Base-by-base conservation (phyloP, 2,329 filamentous ascomycete species). In the Verticillium longisporum region DNA sequence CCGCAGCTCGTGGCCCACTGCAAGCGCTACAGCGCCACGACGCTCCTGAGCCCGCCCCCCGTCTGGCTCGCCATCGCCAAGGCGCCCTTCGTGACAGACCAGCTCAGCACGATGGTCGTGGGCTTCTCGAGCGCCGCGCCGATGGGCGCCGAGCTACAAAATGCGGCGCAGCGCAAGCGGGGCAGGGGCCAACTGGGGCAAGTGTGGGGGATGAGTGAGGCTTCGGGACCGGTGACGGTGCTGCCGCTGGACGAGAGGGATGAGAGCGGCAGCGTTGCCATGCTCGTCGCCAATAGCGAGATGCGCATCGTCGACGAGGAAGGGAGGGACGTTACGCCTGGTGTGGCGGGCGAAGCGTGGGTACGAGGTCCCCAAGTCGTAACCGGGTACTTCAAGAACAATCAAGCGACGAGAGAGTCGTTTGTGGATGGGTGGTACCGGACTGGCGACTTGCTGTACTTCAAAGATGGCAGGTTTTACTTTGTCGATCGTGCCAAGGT, bases 401-500 rank as follows among this genome's bases (percentile, higher is more conserved):
- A 82, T 0, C 78, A 84, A 64, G 88, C 85, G 0, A 91, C 88
- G 1, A 75, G 74, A 1, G 82, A 86, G 58, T 83, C 87, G 0
- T 83, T 91, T 60, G 10, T 56, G 2, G 72, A 77, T 26, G 77
- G 75, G 4, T 96, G 88, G 79, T 92, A 94, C 79, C 88, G 88
- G 68, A 93, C 91, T 0, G 91, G 91, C 0, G 91, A 96, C 68
- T 83, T 94, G 4, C 88, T 90, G 0, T 84, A 88, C 62, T 85
- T 90, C 71, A 87, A 92, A 65, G 75, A 81, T 50, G 80, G 89
- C 15, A 84, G 87, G 58, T 88, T 92, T 67, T 91, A 85, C 75
- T 91, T 96, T 66, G 92, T 91, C 0, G 91, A 95, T 69, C 84
- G 91, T 13, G 87, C 91, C 62, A 92, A 91, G 79, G 84, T 72